Evolutionary conservation across 1,284 basidiomycete genomes (phyloP).

Genomic region (Phaffia rhodozyma): DNA sequence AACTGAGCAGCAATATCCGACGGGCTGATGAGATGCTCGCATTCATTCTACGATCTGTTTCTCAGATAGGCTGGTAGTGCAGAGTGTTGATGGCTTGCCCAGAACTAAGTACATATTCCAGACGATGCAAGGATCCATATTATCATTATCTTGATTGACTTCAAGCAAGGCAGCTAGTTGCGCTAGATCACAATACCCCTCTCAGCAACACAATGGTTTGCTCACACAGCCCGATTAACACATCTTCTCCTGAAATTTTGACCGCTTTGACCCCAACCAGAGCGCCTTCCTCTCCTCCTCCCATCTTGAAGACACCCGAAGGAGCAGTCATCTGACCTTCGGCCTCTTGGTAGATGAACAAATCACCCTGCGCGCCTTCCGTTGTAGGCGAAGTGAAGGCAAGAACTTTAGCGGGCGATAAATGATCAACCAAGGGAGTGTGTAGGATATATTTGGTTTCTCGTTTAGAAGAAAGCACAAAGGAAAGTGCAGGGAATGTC

Average conservation of each 20-base stretch:
- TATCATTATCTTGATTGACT: too few relatives aligned
- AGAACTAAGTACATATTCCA: too few relatives aligned
- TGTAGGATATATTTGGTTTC: constrained; percentile 43
- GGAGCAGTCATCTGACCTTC: constrained; percentile 48
- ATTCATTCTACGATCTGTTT: too few relatives aligned
- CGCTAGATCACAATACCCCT: constrained; percentile 28
- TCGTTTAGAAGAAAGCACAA: constrained; percentile 86
- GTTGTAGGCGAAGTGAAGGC: constrained; percentile 46
- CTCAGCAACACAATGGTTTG: constrained; percentile 55
- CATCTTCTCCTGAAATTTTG: constrained; percentile 30
- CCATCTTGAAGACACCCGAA: constrained; percentile 64
- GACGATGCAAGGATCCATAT: too few relatives aligned
- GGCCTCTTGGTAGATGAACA: constrained; percentile 60
- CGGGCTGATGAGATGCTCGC: too few relatives aligned
- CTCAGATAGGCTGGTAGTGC: too few relatives aligned
- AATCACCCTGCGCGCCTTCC: constrained; percentile 45
- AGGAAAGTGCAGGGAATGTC: constrained; percentile 78
- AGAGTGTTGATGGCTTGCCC: too few relatives aligned
- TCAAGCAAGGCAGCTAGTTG: not conserved
- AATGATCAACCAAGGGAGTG: constrained; percentile 20
- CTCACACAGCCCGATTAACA: constrained; percentile 66
- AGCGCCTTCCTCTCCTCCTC: constrained; percentile 53
- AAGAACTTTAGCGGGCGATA: constrained; percentile 43
- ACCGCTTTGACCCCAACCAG: constrained; percentile 63
- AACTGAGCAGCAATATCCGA: too few relatives aligned